Percentiles rank a stretch among this genome's conserved stretches.
These are phyloP conservation scores for Podila verticillata DNA, from an alignment of 192 early-diverging fungal genomes.

Conservation along the genomic window DNA sequence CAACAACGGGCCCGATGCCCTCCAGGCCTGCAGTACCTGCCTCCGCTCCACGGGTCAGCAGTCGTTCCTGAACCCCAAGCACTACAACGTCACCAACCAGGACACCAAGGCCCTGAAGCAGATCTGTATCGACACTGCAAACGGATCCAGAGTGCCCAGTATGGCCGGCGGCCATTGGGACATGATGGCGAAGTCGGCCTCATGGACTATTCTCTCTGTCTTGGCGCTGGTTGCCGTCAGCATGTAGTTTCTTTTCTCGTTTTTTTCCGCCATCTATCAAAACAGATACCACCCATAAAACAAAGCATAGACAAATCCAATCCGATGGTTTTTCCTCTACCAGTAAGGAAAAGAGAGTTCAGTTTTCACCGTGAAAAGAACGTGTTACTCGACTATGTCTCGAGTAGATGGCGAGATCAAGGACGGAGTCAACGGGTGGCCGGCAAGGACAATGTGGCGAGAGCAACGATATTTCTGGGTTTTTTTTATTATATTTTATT, in stretches of 20 bases:
- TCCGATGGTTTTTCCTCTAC: too few species aligned
- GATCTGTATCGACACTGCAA: slow-evolving; percentile 17
- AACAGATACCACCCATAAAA: not conserved
- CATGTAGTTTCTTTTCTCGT: not conserved
- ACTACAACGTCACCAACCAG: slow-evolving; percentile 30
- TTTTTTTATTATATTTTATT: too few species aligned
- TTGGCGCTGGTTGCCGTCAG: not conserved
- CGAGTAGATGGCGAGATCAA: too few species aligned
- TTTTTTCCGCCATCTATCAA: not conserved
- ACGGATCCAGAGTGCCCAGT: slow-evolving; percentile 21
- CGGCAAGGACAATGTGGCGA: too few species aligned
- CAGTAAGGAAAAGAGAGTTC: too few species aligned
- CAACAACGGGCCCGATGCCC: not conserved
- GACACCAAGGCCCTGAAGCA: slow-evolving; percentile 18
- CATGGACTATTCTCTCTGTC: not conserved
- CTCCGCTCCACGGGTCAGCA: slow-evolving; percentile 37
- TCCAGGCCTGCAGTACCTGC: slow-evolving; percentile 29
- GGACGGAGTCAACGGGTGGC: too few species aligned
- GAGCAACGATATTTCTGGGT: too few species aligned
- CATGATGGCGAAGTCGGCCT: not conserved
- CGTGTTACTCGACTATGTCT: too few species aligned
- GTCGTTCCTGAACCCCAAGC: slow-evolving; percentile 10
- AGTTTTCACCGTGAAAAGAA: too few species aligned
- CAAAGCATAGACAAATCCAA: too few species aligned
- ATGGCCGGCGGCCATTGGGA: not conserved